Evolutionary conservation across 371 early-diverging fungal species (phyloP).

Genomic region (Mucor sp.): DNA sequence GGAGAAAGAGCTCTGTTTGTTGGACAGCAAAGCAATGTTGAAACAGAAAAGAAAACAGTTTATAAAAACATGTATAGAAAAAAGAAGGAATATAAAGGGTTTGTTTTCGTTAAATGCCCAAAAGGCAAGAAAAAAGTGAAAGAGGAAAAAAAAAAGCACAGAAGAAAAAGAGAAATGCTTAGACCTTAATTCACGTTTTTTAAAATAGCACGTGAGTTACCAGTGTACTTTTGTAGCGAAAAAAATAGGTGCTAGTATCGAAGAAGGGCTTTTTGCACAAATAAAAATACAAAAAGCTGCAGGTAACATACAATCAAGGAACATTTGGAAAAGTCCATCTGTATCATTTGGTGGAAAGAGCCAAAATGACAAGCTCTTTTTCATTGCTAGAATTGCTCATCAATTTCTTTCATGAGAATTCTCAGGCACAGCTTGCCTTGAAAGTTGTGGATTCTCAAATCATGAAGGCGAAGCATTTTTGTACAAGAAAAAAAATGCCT

Average conservation of each 20-base stretch:
- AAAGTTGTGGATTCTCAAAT: neutral
- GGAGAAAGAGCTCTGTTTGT: neutral
- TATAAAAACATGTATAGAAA: neutral
- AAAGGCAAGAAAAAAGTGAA: slow-evolving; percentile 1
- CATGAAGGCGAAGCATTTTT: neutral
- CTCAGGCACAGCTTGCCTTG: neutral
- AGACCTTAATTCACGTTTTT: neutral
- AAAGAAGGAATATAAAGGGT: neutral
- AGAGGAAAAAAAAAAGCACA: neutral
- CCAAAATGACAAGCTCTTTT: neutral
- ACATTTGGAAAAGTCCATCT: neutral
- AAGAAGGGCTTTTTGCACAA: neutral
- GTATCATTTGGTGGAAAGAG: neutral
- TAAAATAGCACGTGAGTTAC: slow-evolving; percentile 1
- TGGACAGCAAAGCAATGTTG: slow-evolving; percentile 1
- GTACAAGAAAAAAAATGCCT: neutral
- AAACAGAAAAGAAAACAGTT: neutral
- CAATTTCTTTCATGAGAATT: neutral
- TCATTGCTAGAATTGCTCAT: neutral
- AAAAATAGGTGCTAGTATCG: neutral
- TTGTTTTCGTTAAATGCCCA: slow-evolving; percentile 5
- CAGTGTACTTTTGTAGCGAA: neutral
- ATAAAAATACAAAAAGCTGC: neutral
- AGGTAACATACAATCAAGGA: neutral
- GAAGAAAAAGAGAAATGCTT: neutral